phyloP scores from a whole-genome alignment of 192 early-diverging fungal species.

The Backusella tarrabulga region DNA sequence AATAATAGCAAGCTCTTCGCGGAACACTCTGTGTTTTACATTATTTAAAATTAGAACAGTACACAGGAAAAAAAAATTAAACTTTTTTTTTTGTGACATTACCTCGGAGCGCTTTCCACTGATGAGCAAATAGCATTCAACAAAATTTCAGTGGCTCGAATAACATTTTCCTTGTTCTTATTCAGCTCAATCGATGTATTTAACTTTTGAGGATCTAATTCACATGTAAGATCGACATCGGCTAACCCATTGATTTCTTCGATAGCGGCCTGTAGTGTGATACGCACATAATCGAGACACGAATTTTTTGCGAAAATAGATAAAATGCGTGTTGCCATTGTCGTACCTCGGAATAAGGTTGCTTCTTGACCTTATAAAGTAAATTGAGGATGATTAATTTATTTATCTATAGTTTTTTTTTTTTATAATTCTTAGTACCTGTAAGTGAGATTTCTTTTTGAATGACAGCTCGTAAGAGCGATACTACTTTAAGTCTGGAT shows the following conservation, averaged over 20 bases:
- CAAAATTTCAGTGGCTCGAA: conserved; percentile 67
- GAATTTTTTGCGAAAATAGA: conserved; percentile 74
- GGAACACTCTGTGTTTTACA: conserved; percentile 46
- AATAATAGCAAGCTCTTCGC: conserved; percentile 81
- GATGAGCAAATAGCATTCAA: conserved; percentile 82
- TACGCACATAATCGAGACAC: conserved; percentile 79
- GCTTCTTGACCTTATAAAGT: conserved; percentile 42
- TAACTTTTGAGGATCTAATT: conserved; percentile 83
- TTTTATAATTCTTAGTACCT: conserved; percentile 37
- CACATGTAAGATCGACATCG: conserved; percentile 61
- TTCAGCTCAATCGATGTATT: conserved; percentile 56
- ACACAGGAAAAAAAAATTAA: not conserved
- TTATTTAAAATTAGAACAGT: not conserved
- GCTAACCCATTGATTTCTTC: conserved; percentile 51
- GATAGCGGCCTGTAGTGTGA: conserved; percentile 74
- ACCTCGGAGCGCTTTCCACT: conserved; percentile 62
- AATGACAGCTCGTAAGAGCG: conserved; percentile 65
- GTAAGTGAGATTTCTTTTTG: conserved; percentile 71
- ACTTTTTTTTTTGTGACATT: not conserved
- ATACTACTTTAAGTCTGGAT: conserved; percentile 48
- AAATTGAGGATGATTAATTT: not conserved
- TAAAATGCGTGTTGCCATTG: conserved; percentile 85
- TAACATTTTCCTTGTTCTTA: conserved; percentile 75
- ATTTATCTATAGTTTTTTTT: not conserved
- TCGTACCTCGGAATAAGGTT: conserved; percentile 88